Conservation (phyloP, 345 rosid genomes). For the Syzygium jambos region DNA sequence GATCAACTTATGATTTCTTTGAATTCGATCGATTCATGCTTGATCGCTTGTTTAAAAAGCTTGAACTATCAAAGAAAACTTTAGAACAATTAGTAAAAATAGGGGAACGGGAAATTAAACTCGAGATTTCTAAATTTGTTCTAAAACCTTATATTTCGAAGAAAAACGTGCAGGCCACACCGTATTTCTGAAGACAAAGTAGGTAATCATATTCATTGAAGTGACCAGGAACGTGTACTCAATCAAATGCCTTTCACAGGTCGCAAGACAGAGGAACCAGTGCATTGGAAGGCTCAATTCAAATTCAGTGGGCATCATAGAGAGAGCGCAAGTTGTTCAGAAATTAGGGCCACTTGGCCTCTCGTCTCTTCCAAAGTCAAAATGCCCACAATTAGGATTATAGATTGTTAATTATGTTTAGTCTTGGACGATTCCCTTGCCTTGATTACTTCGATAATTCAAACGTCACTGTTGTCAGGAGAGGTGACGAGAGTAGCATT, state of each 20-base stretch:
- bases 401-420: neutral
- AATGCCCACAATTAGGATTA: neutral
- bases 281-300: neutral
- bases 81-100: neutral
- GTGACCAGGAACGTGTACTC: neutral
- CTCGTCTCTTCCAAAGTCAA: neutral
- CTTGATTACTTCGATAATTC: neutral
- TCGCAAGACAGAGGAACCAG: neutral
- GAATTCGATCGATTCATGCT: neutral
- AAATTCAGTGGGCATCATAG: neutral
- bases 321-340: neutral
- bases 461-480: neutral
- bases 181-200: neutral
- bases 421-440: neutral
- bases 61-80: too few species aligned
- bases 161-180: neutral
- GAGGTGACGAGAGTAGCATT: neutral
- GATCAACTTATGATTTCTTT: neutral
- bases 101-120: neutral
- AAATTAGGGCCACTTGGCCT: neutral
- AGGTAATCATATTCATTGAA: neutral
- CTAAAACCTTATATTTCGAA: neutral
- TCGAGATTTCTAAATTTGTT: neutral
- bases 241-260: neutral
- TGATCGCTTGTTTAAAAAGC: too few species aligned